Evolutionary conservation across 208 protist genomes (phyloP), one percentile per base, ranked within the genome.

Genomic region (Trypanosoma boissoni): DNA sequence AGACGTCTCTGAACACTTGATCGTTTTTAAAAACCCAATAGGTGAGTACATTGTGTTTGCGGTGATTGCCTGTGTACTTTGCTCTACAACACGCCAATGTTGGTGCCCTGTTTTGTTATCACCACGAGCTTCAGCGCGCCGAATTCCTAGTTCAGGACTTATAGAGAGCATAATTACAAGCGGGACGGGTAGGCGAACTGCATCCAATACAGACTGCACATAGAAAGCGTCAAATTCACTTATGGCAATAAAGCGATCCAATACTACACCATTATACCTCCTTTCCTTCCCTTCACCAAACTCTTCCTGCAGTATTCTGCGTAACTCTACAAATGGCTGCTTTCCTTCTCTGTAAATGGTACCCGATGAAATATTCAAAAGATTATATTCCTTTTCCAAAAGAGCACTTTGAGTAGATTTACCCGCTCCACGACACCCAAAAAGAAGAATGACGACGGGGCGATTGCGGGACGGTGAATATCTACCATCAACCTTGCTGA

Each of bases 151-250:
- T 26, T 72, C 65, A 14, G 76, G 69, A 55, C 88, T 64, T 12
- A 92, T 64, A 58, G 85, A 67, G 21, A 95, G 70, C 77, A 80
- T 87, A 54, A 95, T 80, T 6, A 80, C 83, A 58, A 92, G 63
- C 4, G 85, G 85, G 18, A 89, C 76, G 4, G 81, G 83, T 14
- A 95, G 62, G 24, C 68, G 43, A 23, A 68, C 76, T 18, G 72
- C 53, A 27, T 72, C 59, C 20, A 95, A 68, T 0, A 72, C 65
- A 29, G 72, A 70, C 62, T 92, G 78, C 2, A 95, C 59, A 58
- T 92, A 95, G 58, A 91, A 95, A 14, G 79, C 81, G 58, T 95
- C 88, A 61, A 80, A 78, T 45, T 88, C 80, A 36, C 80, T 85
- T 26, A 69, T 80, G 0, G 68, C 79, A 67, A 95, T 74, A 66